phyloP scores from a whole-genome alignment of 805 yeast genomes.

The Candida pseudofarinosa region DNA sequence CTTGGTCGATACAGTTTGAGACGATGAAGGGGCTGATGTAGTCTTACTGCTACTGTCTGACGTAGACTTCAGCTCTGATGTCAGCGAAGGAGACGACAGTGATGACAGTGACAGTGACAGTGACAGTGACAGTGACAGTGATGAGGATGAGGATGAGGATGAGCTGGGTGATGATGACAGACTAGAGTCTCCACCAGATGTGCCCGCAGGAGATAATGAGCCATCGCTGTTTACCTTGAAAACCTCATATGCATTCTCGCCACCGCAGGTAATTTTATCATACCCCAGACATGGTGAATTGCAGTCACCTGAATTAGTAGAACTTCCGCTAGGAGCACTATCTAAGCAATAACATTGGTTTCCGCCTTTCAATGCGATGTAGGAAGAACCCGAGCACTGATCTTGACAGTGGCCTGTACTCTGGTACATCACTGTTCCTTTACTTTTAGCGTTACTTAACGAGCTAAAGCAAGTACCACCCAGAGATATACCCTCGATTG shows the following conservation, averaged over 20 bases:
- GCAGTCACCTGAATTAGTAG: conserved; percentile 19
- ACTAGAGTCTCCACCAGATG: conserved; percentile 6
- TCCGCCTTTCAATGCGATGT: conserved; percentile 35
- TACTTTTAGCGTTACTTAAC: conserved; percentile 19
- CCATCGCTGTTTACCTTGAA: conserved; percentile 14
- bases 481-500: no score
- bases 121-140: conserved; percentile 2
- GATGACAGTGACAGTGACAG: conserved; percentile 7
- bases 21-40: conserved; percentile 5
- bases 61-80: conserved; percentile 8
- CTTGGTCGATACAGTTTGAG: conserved; percentile 1
- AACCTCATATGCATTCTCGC: conserved; percentile 27
- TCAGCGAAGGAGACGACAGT: conserved; percentile 9
- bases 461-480: conserved; percentile 21
- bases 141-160: conserved; percentile 4
- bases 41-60: neutral
- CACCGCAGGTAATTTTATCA: conserved; percentile 35
- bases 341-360: conserved; percentile 36
- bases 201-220: conserved; percentile 8
- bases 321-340: conserved; percentile 23
- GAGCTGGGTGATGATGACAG: conserved; percentile 4
- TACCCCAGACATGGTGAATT: conserved; percentile 31
- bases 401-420: conserved; percentile 25
- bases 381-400: conserved; percentile 30
- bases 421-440: conserved; percentile 25